These are phyloP conservation scores for Neofusicoccum ribis DNA, from an alignment of 2,329 filamentous ascomycete species.

Conservation along the genomic window DNA sequence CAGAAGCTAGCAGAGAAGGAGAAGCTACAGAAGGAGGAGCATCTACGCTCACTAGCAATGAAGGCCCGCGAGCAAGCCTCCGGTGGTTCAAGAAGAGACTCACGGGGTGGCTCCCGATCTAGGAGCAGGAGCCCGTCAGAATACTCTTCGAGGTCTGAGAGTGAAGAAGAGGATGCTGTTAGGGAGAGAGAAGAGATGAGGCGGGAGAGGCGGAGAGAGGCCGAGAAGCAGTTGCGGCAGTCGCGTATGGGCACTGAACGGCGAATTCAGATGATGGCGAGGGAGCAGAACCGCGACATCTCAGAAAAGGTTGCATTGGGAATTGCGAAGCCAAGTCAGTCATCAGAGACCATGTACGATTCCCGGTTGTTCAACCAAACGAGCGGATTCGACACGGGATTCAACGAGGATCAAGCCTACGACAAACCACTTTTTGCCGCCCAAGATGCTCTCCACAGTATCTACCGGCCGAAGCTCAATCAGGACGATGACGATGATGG, in stretches of 20 bases:
- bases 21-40: constrained; percentile 90
- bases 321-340: constrained; percentile 89
- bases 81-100: constrained; percentile 38
- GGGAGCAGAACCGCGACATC: constrained; percentile 95
- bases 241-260: constrained; percentile 94
- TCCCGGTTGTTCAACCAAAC: constrained; percentile 92
- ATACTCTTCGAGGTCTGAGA: constrained; percentile 47
- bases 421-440: constrained; percentile 97
- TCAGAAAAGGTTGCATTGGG: constrained; percentile 95
- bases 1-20: constrained; percentile 95
- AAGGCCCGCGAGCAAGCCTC: constrained; percentile 83
- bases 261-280: constrained; percentile 85
- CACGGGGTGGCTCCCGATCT: constrained; percentile 28
- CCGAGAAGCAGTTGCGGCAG: constrained; percentile 86
- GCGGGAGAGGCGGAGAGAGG: constrained; percentile 75
- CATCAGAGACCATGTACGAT: constrained; percentile 94
- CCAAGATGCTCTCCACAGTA: constrained; percentile 90
- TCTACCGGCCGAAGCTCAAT: constrained; percentile 77
- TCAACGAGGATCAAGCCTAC: constrained; percentile 97
- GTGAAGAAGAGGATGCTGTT: constrained; percentile 67
- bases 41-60: constrained; percentile 81
- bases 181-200: constrained; percentile 76
- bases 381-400: constrained; percentile 84
- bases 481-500: constrained; percentile 74
- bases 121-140: constrained; percentile 44